Base-by-base conservation (phyloP, 441 rosid genomes). In the Gossypium schwendimanii region DNA sequence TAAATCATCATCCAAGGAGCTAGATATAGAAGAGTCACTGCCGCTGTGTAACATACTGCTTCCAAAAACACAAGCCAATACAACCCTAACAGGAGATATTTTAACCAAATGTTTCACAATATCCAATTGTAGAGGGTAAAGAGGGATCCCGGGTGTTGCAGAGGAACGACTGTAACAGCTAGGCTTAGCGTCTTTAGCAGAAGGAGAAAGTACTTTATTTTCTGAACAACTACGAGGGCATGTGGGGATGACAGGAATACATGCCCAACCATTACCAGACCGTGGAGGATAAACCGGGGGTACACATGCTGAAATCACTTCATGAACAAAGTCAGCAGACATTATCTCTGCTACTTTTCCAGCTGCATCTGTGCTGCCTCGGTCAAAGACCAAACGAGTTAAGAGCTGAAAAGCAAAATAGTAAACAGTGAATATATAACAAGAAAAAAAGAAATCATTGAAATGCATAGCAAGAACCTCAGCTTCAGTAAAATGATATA, bases 261-360 rank as follows among this genome's bases (percentile, higher is more conserved):
- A 90, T 62, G 98, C 99, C 99, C 99, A 95, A 76, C 97, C 99
- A 83, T 82, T 88, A 81, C 98, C 97, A 82, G 98, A 84, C 62
- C 93, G 86, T 62, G 99, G 98, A 72, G 99, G 99, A 81, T 87
- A 95, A 87, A 91, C 97, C 74, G 97, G 99, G 74, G 97, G 97
- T 59, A 93, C 99, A 73, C 99, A 93, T 59, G 99, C 97, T 73
- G 99, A 90, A 79, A 91, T 91, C 65, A 93, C 94, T 84, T 95
- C 99, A 85, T 93, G 98, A 68, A 95, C 97, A 93, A 95, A 92
- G 88, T 91, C 99, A 74, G 96, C 95, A 85, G 84, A 85, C 98
- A 95, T 95, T 57, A 95, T 88, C 72, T 91, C 99, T 41, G 99
- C 99, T 64, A 87, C 97, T 85, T 95, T 95, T 11, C 85, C 91